These are phyloP conservation scores for Oryza glaberrima DNA, from an alignment of 176 grass and related monocot genomes.

Conservation along the genomic window DNA sequence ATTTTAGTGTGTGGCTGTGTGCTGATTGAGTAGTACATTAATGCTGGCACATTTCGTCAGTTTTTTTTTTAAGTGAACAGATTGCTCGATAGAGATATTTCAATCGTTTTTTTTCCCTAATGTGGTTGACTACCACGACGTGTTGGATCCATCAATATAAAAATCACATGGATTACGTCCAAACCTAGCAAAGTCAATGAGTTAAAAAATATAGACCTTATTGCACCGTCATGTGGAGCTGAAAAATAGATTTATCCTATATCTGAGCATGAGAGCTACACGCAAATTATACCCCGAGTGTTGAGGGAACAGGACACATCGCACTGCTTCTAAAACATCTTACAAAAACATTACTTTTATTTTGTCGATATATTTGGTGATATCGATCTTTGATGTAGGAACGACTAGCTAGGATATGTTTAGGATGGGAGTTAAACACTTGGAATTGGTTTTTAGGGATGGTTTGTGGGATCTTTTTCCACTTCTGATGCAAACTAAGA, in stretches of 20 bases:
- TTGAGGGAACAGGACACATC: neutral
- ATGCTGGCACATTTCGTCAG: neutral
- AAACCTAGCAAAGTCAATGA: slow-evolving; percentile 19
- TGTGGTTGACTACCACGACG: neutral
- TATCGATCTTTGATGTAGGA: too few species aligned
- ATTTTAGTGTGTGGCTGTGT: too few species aligned
- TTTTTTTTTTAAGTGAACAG: neutral
- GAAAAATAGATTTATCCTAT: neutral
- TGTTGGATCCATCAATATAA: neutral
- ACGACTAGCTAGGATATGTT: too few species aligned
- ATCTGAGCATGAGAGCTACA: neutral
- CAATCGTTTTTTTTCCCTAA: too few species aligned
- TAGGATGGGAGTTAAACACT: too few species aligned
- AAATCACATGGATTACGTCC: neutral
- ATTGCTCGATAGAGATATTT: neutral
- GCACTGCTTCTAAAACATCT: too few species aligned
- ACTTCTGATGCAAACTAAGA: too few species aligned
- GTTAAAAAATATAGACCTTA: neutral
- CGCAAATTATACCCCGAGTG: neutral
- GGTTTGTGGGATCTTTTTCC: too few species aligned
- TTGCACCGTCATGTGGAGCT: neutral
- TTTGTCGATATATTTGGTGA: too few species aligned
- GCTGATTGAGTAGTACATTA: neutral
- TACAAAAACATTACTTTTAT: neutral
- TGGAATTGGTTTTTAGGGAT: too few species aligned